Conservation (phyloP, 2,329 filamentous ascomycete genomes). For the Westerdykella sp. region DNA sequence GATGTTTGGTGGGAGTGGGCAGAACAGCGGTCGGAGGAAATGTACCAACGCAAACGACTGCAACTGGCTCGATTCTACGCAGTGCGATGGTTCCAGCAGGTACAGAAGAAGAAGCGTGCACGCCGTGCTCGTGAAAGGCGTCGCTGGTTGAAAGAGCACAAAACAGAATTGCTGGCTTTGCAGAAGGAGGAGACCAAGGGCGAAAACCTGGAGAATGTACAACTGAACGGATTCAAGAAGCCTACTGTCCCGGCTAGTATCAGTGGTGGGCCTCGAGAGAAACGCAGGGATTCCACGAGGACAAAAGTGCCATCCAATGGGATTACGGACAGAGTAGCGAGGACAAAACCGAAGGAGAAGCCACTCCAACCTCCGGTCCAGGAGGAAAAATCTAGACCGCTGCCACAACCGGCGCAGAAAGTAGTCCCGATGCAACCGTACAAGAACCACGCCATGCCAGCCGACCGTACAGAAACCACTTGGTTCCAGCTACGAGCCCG, state of each 20-base stretch:
- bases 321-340: too few species aligned
- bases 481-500: slow-evolving; percentile 48
- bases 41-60: slow-evolving; percentile 12
- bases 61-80: slow-evolving; percentile 16
- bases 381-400: too few species aligned
- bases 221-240: slow-evolving; percentile 9
- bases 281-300: too few species aligned
- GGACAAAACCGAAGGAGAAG: slow-evolving; percentile 1
- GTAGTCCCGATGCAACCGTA: too few species aligned
- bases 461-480: slow-evolving; percentile 43
- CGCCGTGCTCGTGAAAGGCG: slow-evolving; percentile 19
- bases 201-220: neutral
- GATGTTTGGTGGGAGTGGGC: slow-evolving; percentile 32
- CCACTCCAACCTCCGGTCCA: too few species aligned
- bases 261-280: slow-evolving; percentile 3
- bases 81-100: slow-evolving; percentile 15
- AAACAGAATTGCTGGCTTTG: slow-evolving; percentile 1
- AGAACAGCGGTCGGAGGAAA: slow-evolving; percentile 18
- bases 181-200: neutral
- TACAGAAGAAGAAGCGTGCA: slow-evolving; percentile 21
- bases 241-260: slow-evolving; percentile 12
- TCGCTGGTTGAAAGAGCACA: slow-evolving; percentile 18
- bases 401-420: too few species aligned
- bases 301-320: too few species aligned
- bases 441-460: too few species aligned